Percentiles rank a stretch among this genome's conserved stretches.
Evolutionary conservation across 1,284 basidiomycete species (phyloP).

Genomic region (Apiotrichum veenhuisii): DNA sequence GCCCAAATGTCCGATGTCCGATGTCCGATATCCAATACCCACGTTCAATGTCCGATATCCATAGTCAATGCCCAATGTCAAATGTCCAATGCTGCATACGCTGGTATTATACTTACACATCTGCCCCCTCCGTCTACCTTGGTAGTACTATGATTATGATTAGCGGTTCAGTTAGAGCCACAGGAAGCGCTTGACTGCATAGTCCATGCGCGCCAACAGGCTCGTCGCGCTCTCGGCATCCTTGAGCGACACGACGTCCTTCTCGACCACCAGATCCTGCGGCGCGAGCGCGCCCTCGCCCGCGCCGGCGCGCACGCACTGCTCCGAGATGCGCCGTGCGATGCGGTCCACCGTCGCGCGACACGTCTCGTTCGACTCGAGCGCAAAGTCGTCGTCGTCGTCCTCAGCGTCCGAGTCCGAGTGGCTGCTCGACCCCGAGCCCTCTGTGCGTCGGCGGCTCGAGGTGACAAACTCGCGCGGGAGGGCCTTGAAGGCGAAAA

Average conservation of each 20-base stretch:
- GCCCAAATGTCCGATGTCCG: no score
- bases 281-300: conserved; percentile 48
- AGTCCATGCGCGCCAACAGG: conserved; percentile 83
- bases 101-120: not conserved
- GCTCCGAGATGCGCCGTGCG: conserved; percentile 63
- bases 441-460: conserved; percentile 16
- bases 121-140: no score
- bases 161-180: no score
- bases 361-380: conserved; percentile 66
- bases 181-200: conserved; percentile 77
- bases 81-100: not conserved
- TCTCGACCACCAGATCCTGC: conserved; percentile 57
- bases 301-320: conserved; percentile 58
- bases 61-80: no score
- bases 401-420: conserved; percentile 25
- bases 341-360: conserved; percentile 70
- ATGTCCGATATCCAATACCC: no score
- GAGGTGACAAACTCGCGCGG: conserved; percentile 44
- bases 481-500: conserved; percentile 53
- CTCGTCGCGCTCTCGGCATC: conserved; percentile 79
- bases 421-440: not conserved
- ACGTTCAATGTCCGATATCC: no score
- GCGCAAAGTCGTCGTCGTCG: conserved; percentile 44
- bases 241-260: conserved; percentile 69
- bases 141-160: not conserved